A percentile compares a stretch with the other conserved stretches of the same genome.
phyloP scores from a whole-genome alignment of 176 grass and related monocot species.

The Oryza coarctata region DNA sequence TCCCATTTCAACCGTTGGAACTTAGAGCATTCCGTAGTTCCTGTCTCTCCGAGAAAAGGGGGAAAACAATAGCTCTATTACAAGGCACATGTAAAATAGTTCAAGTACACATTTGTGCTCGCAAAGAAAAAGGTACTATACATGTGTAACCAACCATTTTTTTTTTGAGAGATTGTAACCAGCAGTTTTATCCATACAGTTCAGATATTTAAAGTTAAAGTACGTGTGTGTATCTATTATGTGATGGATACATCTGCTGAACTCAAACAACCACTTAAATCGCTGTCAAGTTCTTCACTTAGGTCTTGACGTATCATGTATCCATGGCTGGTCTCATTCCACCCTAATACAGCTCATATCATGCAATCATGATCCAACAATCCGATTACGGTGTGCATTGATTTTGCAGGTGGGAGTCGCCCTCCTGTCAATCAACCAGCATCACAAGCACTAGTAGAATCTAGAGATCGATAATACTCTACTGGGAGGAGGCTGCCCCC shows the following conservation, averaged over 20 bases:
- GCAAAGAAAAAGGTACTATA: too few relatives aligned
- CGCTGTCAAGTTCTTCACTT: background rate
- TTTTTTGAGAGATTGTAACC: too few relatives aligned
- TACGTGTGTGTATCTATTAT: background rate
- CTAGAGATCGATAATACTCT: background rate
- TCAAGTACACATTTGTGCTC: too few relatives aligned
- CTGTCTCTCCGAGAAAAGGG: background rate
- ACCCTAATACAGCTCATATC: background rate
- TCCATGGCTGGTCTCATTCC: background rate
- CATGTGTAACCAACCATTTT: too few relatives aligned
- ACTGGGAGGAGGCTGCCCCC: background rate
- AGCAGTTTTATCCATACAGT: background rate
- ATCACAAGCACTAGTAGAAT: background rate
- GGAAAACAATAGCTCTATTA: background rate
- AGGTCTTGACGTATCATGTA: background rate
- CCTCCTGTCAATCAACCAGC: slow-evolving; percentile 16
- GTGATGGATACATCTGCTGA: background rate
- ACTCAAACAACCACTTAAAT: background rate
- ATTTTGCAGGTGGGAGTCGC: slow-evolving; percentile 12
- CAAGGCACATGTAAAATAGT: too few relatives aligned
- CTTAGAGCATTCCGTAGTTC: background rate
- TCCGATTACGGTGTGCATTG: slow-evolving; percentile 20
- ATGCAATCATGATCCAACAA: slow-evolving; percentile 8
- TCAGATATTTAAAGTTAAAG: background rate
- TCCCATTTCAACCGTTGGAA: background rate